Percentiles rank a stretch among this genome's conserved stretches.
Evolutionary conservation across 352 stramenopile genomes (phyloP).

Genomic region (Halophytophthora polymorphica): DNA sequence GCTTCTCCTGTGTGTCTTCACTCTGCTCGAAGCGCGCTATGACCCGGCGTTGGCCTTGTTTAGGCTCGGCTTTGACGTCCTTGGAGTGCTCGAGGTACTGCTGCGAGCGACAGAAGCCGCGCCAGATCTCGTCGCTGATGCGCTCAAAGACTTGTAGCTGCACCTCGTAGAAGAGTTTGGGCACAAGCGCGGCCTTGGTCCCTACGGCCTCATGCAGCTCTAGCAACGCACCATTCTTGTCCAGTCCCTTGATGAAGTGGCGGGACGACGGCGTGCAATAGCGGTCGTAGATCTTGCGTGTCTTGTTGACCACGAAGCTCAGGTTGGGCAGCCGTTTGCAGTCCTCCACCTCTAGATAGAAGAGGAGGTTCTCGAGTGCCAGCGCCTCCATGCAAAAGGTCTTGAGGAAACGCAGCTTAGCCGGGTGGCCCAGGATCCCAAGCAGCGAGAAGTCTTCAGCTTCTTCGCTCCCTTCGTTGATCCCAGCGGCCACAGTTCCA

Average conservation of each 20-base stretch:
- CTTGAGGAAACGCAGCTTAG: constrained; percentile 81
- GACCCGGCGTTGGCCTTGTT: constrained; percentile 12
- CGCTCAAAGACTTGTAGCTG: constrained; percentile 51
- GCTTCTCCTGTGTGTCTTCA: constrained; percentile 45
- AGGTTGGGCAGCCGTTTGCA: constrained; percentile 81
- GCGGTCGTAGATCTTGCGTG: constrained; percentile 74
- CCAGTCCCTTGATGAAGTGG: constrained; percentile 44
- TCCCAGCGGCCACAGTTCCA: constrained; percentile 16
- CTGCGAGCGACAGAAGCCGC: constrained; percentile 56
- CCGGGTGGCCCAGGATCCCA: constrained; percentile 62
- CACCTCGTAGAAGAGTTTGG: constrained; percentile 71
- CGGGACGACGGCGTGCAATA: constrained; percentile 54
- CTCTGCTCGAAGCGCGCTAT: constrained; percentile 34
- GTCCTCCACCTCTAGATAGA: constrained; percentile 83
- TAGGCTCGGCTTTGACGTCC: constrained; percentile 24
- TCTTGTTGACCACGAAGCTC: constrained; percentile 77
- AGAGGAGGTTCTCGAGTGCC: constrained; percentile 79
- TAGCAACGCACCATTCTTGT: constrained; percentile 21
- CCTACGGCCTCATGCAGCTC: constrained; percentile 54
- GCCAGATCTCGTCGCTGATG: constrained; percentile 75
- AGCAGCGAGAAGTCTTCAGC: constrained; percentile 60
- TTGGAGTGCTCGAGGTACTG: constrained; percentile 72
- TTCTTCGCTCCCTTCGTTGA: constrained; percentile 17
- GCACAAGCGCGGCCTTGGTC: constrained; percentile 38
- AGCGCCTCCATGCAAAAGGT: constrained; percentile 85